A percentile compares a stretch with the other conserved stretches of the same genome.
Evolutionary conservation across 768 basidiomycete genomes (phyloP).

Genomic region (Piloderma croceum): DNA sequence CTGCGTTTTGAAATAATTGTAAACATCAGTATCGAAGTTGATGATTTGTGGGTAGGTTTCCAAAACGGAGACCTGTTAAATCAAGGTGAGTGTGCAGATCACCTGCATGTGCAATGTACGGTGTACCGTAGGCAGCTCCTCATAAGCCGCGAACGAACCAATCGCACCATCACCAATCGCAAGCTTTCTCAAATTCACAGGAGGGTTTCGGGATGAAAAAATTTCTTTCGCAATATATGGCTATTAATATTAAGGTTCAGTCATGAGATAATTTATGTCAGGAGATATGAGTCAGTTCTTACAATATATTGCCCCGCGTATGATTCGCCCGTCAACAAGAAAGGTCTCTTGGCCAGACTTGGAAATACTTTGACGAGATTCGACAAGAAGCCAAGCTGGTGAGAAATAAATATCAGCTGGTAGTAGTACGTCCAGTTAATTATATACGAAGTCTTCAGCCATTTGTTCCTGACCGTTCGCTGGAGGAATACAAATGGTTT

Average conservation of each 20-base stretch:
- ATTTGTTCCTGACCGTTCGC: conserved; percentile 63
- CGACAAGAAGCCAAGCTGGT: conserved; percentile 62
- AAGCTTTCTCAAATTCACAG: conserved; percentile 62
- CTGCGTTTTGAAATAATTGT: conserved; percentile 66
- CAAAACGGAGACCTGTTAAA: conserved; percentile 44
- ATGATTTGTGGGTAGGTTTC: conserved; percentile 76
- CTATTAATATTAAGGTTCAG: conserved; percentile 26
- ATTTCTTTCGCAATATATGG: conserved; percentile 74
- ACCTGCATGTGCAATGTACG: background rate
- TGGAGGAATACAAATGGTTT: too few species aligned
- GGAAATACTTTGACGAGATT: conserved; percentile 77
- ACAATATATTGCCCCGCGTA: conserved; percentile 73
- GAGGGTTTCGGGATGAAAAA: conserved; percentile 56
- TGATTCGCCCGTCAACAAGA: conserved; percentile 67
- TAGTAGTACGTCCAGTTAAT: background rate
- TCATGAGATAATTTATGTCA: background rate
- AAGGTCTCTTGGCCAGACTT: conserved; percentile 56
- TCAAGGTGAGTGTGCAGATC: background rate
- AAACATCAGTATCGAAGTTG: conserved; percentile 61
- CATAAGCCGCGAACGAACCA: conserved; percentile 43
- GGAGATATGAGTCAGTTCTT: conserved; percentile 16
- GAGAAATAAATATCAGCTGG: background rate
- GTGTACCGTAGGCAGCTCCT: conserved; percentile 51
- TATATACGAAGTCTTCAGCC: conserved; percentile 44
- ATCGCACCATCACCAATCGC: conserved; percentile 68